Evolutionary conservation across 2,329 filamentous ascomycete species (phyloP), one percentile per base, ranked within the genome.

Genomic region (Cytospora paraplurivora): DNA sequence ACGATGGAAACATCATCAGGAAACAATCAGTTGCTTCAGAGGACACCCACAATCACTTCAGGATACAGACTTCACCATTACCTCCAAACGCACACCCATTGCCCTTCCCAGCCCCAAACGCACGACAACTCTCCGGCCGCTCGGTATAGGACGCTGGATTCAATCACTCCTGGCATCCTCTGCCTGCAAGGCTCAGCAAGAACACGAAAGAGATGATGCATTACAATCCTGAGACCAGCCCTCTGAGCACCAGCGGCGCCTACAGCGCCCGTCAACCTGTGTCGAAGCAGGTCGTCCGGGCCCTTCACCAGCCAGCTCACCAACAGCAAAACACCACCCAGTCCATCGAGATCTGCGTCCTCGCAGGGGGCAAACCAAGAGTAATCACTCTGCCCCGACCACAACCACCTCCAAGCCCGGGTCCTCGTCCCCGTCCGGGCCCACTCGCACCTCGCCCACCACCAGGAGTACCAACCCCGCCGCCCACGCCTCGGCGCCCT

Each of bases 351-450:
- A 57, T 63, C 19, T 35, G 27, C 32, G 52, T 59, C 7, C 44
- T 56, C 47, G 33, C 56, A n/a, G 47, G 17, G 1, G 61, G 56
- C 13, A 49, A 32, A 13, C 56, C 61, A 32, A 33, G 12, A 8
- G 44, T 63, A 27, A 50, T 54, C 50, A 47, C 54, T 12, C 52
- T 38, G 12, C 62, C 64, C 15, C 50, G 54, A 3, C 64, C 64
- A 5, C 57, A 56, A 13, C 64, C 64, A 33, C 64, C 64, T 3
- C 64, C 64, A n/a, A 64, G 61, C 19, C 64, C 64, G 6, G 38
- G 62, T 1, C 64, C 64, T 2, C 54, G 50, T 11, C 64, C 64
- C 0, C 64, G 64, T 10, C 64, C 64, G 4, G 64, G 64, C 12
- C 64, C 64, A 3, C 17, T 55, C 27, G 13, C n/a, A 27, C 60